Evolutionary conservation across 768 basidiomycete species (phyloP).

Genomic region (Paxillus rubicundulus): DNA sequence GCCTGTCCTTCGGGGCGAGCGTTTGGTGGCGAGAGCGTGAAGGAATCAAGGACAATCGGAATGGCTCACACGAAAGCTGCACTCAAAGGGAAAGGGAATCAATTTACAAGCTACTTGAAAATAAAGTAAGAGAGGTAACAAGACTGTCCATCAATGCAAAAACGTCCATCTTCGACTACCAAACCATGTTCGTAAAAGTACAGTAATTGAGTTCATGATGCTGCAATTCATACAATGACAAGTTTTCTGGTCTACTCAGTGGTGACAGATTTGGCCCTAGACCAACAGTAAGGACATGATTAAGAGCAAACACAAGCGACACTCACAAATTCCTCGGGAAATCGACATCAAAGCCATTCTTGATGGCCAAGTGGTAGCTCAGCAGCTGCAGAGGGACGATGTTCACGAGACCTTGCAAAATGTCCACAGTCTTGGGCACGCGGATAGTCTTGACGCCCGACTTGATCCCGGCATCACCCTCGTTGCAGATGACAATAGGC

Average conservation of each 20-base stretch:
- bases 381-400: constrained; percentile 95
- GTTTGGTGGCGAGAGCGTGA: neutral
- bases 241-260: constrained; percentile 48
- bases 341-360: constrained; percentile 96
- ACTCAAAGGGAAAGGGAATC: neutral
- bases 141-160: constrained; percentile 23
- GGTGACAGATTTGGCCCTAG: constrained; percentile 75
- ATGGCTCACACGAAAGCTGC: neutral
- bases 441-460: constrained; percentile 83
- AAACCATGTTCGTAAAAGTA: constrained; percentile 23
- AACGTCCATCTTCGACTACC: constrained; percentile 29
- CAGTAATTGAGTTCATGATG: constrained; percentile 15
- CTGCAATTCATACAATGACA: neutral
- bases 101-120: neutral
- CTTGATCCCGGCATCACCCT: constrained; percentile 79
- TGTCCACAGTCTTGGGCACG: constrained; percentile 92
- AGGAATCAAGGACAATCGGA: neutral
- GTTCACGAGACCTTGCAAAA: constrained; percentile 92
- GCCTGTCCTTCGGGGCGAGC: too few species aligned
- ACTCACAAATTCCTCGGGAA: constrained; percentile 95
- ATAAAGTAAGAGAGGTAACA: neutral
- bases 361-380: constrained; percentile 94
- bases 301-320: neutral
- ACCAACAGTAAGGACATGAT: constrained; percentile 10
- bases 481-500: constrained; percentile 93